Conservation (phyloP, 352 stramenopile genomes). For the Peronospora farinosa region DNA sequence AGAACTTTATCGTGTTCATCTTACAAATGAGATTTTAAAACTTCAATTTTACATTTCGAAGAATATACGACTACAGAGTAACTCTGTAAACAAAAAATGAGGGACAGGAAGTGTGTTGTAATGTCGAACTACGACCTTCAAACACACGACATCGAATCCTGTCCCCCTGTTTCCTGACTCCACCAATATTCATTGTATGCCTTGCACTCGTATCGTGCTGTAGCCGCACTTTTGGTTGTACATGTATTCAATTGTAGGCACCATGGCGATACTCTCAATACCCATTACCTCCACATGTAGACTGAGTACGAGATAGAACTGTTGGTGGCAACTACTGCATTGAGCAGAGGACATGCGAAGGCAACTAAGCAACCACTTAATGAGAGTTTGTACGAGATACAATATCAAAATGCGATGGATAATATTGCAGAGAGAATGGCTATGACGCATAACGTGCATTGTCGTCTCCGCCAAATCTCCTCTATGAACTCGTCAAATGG, state of each 20-base stretch:
- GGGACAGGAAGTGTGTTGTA: no score
- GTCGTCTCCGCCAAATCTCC: conserved; percentile 38
- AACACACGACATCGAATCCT: conserved; percentile 30
- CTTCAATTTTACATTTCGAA: no score
- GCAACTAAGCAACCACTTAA: conserved; percentile 17
- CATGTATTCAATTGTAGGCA: conserved; percentile 46
- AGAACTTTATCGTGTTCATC: no score
- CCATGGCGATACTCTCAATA: conserved; percentile 25
- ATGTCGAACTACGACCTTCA: conserved; percentile 23
- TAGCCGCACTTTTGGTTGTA: conserved; percentile 36
- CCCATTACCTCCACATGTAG: conserved; percentile 40
- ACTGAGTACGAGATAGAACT: no score
- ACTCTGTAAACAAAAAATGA: no score
- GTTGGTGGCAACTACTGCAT: conserved; percentile 16
- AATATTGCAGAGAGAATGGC: conserved; percentile 31
- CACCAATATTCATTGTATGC: conserved; percentile 33
- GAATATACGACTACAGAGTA: no score
- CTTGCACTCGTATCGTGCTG: conserved; percentile 24
- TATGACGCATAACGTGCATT: conserved; percentile 35
- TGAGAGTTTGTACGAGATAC: conserved; percentile 32
- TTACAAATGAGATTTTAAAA: no score
- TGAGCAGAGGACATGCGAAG: conserved; percentile 20
- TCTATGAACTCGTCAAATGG: conserved; percentile 37
- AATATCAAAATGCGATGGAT: conserved; percentile 28
- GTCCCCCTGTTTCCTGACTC: conserved; percentile 35